Conservation (phyloP, 1,139 yeast species). For the Pichia sp. region DNA sequence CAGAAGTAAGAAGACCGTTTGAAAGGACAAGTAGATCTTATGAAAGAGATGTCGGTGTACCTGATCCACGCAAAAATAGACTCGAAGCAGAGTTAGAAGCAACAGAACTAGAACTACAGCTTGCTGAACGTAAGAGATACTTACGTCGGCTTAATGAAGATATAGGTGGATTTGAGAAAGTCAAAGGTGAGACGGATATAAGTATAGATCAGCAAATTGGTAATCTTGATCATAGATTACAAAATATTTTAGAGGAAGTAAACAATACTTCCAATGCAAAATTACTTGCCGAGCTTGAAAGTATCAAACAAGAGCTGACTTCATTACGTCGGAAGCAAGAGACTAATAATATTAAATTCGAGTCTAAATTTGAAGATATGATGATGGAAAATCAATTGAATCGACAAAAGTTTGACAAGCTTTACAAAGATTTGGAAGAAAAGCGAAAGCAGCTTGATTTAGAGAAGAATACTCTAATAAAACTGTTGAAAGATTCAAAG, state of each 20-base stretch:
- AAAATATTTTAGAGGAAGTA: conserved; percentile 14
- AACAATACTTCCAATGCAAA: conserved; percentile 14
- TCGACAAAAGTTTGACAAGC: conserved; percentile 20
- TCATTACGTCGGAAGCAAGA: conserved; percentile 23
- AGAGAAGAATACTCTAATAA: conserved; percentile 13
- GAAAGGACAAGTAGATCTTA: background rate
- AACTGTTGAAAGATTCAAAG: conserved; percentile 6
- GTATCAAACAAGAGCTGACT: conserved; percentile 20
- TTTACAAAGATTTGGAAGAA: conserved; percentile 20
- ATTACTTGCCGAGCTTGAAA: conserved; percentile 16
- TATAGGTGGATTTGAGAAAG: conserved; percentile 6
- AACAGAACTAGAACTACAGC: conserved; percentile 10
- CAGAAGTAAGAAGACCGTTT: no score
- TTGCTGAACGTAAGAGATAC: conserved; percentile 7
- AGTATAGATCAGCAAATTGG: conserved; percentile 9
- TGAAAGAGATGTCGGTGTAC: background rate
- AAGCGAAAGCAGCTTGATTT: conserved; percentile 22
- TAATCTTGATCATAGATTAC: conserved; percentile 15
- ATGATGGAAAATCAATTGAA: conserved; percentile 22
- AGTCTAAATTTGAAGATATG: conserved; percentile 24
- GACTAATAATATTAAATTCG: conserved; percentile 20
- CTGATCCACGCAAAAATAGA: background rate
- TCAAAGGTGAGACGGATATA: background rate
- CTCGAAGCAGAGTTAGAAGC: conserved; percentile 1
- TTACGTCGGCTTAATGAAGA: conserved; percentile 9